Percentiles rank a stretch among this genome's conserved stretches.
Evolutionary conservation across 2,329 filamentous ascomycete species (phyloP).

Genomic region (Aspergillus sp.): DNA sequence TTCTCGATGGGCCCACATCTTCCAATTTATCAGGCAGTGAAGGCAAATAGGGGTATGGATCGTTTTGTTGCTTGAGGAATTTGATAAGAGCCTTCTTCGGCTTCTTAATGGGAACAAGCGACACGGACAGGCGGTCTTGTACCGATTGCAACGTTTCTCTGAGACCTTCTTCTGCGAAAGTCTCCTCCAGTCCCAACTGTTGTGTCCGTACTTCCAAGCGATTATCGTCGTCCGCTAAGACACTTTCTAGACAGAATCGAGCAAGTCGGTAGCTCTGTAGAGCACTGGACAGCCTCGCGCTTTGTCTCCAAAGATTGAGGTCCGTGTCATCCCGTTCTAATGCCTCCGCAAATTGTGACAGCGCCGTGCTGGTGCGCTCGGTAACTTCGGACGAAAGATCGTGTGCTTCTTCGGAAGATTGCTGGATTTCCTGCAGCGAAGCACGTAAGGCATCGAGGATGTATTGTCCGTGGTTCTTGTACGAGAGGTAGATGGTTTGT

Average conservation of each 20-base stretch:
- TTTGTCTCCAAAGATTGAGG: constrained; percentile 63
- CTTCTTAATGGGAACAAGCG: constrained; percentile 51
- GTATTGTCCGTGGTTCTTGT: constrained; percentile 95
- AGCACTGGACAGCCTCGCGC: constrained; percentile 57
- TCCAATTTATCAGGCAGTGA: constrained; percentile 31
- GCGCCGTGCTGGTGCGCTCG: constrained; percentile 42
- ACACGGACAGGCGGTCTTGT: constrained; percentile 56
- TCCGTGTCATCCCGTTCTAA: constrained; percentile 66
- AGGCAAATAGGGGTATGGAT: constrained; percentile 53
- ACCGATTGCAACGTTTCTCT: constrained; percentile 50
- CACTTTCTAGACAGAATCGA: constrained; percentile 63
- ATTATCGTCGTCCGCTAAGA: constrained; percentile 62
- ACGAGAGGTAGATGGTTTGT: constrained; percentile 86
- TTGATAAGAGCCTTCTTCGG: constrained; percentile 54
- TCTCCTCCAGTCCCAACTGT: constrained; percentile 59
- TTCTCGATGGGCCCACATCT: constrained; percentile 27
- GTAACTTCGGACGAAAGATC: constrained; percentile 23
- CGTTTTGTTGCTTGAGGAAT: constrained; percentile 54
- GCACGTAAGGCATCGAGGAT: constrained; percentile 71
- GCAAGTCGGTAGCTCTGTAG: constrained; percentile 59
- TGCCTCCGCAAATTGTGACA: constrained; percentile 60
- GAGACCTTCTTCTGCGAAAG: constrained; percentile 54
- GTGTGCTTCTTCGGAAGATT: constrained; percentile 16
- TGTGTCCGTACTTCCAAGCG: constrained; percentile 53
- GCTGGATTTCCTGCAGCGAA: constrained; percentile 35